Evolutionary conservation across 208 protist genomes (phyloP), one percentile per base, ranked within the genome.

Genomic region (Herpetomonas tarakana): DNA sequence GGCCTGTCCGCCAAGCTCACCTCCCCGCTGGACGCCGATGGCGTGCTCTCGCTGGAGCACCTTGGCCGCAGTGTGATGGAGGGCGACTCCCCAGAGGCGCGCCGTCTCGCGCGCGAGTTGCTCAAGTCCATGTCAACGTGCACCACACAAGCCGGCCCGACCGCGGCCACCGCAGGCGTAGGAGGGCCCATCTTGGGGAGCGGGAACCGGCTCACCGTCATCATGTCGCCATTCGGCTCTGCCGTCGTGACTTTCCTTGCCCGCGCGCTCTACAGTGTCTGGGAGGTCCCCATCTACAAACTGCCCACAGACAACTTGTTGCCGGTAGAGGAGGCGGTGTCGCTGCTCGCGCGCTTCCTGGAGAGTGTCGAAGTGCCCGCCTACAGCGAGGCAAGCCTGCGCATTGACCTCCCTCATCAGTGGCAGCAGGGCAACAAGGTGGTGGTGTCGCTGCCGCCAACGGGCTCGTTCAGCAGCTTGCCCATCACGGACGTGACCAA

Each of bases 191-290:
- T 22, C 9, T 12, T 11, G 6, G 44, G 19, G 11, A 62, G 51
- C 26, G 24, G 41, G 25, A 49, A 66, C 51, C 73, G 81, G 38
- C 64, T 90, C 30, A 72, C 80, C 16, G 78, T 93, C 14, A 64
- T 83, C 41, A 50, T 93, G 56, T 92, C 89, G 11, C 83, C 86
- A 7, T 89, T 93, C 58, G 69, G 79, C 4, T 73, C 62, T 11
- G 81, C 70, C 22, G 71, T 93, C 25, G 58, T 80, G 24, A 60
- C 71, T 9, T 92, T 81, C 58, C 50, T 90, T 26, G 81, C 76
- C 16, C 85, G 89, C 28, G 68, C 77, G 1, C 72, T 92, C n/a
- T 83, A 83, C 58, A 58, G 58, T 18, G 67, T 93, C 35, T 96
- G 89, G 86, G 68, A 88, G 19, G 68, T 71, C 16, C 30, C 68